Evolutionary conservation across 768 basidiomycete genomes (phyloP).

Genomic region (Favolaschia claudopus): DNA sequence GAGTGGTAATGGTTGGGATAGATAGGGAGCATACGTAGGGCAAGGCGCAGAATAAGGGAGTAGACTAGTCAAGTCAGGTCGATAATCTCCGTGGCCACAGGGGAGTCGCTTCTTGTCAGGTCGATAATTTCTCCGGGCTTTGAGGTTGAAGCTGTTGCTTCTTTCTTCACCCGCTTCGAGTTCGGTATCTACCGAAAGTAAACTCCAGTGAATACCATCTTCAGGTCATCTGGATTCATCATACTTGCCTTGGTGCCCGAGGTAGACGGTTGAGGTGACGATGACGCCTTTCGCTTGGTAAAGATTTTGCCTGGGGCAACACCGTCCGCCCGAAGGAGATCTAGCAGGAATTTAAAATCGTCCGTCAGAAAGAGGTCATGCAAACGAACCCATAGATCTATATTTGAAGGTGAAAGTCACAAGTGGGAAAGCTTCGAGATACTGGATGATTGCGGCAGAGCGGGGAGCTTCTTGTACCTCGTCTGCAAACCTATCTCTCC

Average conservation of each 20-base stretch:
- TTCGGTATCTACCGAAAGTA: background rate
- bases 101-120: slow-evolving; percentile 19
- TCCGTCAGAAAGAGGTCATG: background rate
- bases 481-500: slow-evolving; percentile 7
- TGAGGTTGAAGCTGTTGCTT: background rate
- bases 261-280: background rate
- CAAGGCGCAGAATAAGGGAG: background rate
- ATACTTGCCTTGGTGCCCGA: slow-evolving; percentile 11
- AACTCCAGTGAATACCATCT: background rate
- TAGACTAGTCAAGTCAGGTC: slow-evolving; percentile 20
- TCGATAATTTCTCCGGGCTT: slow-evolving; percentile 20
- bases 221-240: background rate
- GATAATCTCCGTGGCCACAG: slow-evolving; percentile 22
- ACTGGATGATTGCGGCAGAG: slow-evolving; percentile 16
- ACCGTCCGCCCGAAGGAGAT: slow-evolving; percentile 17
- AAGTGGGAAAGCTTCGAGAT: slow-evolving; percentile 14
- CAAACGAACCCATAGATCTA: slow-evolving; percentile 15
- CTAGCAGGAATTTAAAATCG: slow-evolving; percentile 1
- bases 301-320: slow-evolving; percentile 3
- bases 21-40: no score
- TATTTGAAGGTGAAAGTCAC: slow-evolving; percentile 23
- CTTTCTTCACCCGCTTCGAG: slow-evolving; percentile 21
- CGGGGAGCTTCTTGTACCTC: background rate
- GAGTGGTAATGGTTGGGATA: no score
- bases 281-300: background rate